Conservation (phyloP, 2,329 filamentous ascomycete species). For the Celoporthe dispersa region DNA sequence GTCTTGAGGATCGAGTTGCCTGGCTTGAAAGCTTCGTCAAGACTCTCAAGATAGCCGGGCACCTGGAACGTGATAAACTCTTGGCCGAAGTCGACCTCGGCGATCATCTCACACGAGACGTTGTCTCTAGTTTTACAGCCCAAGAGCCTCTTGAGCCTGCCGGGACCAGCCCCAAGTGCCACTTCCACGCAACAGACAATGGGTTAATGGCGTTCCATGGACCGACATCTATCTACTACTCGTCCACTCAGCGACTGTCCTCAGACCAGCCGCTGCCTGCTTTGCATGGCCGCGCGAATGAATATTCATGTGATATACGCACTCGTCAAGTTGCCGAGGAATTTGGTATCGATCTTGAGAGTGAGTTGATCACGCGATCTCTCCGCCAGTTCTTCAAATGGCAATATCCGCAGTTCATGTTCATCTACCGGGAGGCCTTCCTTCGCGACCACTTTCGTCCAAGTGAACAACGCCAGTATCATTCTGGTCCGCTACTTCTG, state of each 20-base stretch:
- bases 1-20: constrained; percentile 28
- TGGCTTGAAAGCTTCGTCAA: constrained; percentile 31
- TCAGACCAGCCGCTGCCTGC: no score
- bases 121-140: no score
- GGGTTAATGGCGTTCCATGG: constrained; percentile 31
- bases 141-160: no score
- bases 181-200: neutral
- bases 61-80: constrained; percentile 18
- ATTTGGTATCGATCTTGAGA: neutral
- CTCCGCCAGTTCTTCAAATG: constrained; percentile 37
- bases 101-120: no score
- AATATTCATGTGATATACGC: no score
- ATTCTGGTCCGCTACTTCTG: no score
- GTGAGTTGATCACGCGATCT: constrained; percentile 30
- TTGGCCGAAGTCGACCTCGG: constrained; percentile 19
- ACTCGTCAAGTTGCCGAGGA: no score
- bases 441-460: constrained; percentile 34
- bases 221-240: constrained; percentile 35
- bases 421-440: constrained; percentile 38
- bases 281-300: no score
- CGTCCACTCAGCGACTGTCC: constrained; percentile 16
- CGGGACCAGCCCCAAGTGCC: no score
- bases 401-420: constrained; percentile 40
- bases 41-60: constrained; percentile 20
- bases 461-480: neutral